phyloP scores from a whole-genome alignment of 768 basidiomycete genomes.

The Termitomyces sp. region DNA sequence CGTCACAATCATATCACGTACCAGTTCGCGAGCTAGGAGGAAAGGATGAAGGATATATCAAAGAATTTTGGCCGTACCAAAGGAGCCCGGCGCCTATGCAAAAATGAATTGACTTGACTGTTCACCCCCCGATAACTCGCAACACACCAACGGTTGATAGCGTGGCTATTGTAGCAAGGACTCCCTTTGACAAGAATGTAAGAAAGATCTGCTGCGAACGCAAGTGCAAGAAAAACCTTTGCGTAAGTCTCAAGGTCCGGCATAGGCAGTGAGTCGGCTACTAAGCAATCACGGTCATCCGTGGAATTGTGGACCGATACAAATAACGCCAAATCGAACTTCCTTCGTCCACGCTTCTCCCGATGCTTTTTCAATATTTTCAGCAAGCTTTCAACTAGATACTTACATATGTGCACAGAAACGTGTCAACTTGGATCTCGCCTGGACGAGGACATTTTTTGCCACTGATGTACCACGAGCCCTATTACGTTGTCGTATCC shows the following conservation, averaged over 20 bases:
- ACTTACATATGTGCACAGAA: no score
- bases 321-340: neutral
- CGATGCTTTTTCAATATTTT: no score
- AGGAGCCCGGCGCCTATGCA: constrained; percentile 64
- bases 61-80: constrained; percentile 81
- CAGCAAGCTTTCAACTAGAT: no score
- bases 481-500: no score
- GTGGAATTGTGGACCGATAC: neutral
- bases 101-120: neutral
- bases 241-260: constrained; percentile 46
- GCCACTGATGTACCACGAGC: no score
- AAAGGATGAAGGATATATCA: constrained; percentile 89
- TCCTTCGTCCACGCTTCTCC: no score
- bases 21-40: constrained; percentile 75
- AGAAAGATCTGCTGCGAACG: neutral
- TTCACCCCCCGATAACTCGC: neutral
- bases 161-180: constrained; percentile 53
- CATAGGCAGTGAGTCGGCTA: constrained; percentile 11
- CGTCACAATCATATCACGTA: constrained; percentile 24
- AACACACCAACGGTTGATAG: constrained; percentile 52
- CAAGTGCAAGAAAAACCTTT: constrained; percentile 29
- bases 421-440: no score
- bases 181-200: constrained; percentile 33
- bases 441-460: no score
- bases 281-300: neutral